Conservation (phyloP, 257 asterid species). For the Echium plantagineum region DNA sequence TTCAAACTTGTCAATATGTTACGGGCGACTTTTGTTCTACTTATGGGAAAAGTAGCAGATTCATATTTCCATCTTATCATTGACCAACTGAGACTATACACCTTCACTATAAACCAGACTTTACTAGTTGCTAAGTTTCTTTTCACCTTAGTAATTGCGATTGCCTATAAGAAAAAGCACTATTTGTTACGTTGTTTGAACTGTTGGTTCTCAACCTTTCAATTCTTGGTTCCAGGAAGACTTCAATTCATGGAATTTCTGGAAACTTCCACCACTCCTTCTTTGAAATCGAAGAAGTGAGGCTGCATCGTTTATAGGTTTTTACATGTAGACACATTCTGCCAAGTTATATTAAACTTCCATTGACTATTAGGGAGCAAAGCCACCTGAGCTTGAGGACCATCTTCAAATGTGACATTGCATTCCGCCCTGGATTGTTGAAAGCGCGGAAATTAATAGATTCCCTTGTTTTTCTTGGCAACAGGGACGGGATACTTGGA, state of each 20-base stretch:
- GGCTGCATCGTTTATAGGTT: too few relatives aligned
- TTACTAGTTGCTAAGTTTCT: neutral
- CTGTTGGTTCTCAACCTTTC: neutral
- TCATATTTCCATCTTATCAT: too few relatives aligned
- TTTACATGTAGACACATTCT: neutral
- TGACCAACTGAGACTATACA: neutral
- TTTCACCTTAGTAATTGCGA: neutral
- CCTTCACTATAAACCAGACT: neutral
- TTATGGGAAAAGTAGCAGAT: too few relatives aligned
- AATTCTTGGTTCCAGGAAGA: slow-evolving; percentile 49
- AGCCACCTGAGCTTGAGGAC: neutral
- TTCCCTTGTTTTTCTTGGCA: too few relatives aligned
- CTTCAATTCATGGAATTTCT: slow-evolving; percentile 71
- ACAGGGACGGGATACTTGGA: too few relatives aligned
- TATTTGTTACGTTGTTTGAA: neutral
- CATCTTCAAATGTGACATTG: neutral
- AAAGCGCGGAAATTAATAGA: neutral
- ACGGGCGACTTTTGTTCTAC: too few relatives aligned
- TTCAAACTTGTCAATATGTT: too few relatives aligned
- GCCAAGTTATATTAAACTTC: neutral
- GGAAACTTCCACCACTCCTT: slow-evolving; percentile 66
- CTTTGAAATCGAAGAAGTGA: slow-evolving; percentile 13
- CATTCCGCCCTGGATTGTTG: neutral
- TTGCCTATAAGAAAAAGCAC: neutral
- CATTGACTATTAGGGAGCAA: neutral